phyloP scores from a whole-genome alignment of 2,329 filamentous ascomycete species.

The Verticillium nonalfalfae region DNA sequence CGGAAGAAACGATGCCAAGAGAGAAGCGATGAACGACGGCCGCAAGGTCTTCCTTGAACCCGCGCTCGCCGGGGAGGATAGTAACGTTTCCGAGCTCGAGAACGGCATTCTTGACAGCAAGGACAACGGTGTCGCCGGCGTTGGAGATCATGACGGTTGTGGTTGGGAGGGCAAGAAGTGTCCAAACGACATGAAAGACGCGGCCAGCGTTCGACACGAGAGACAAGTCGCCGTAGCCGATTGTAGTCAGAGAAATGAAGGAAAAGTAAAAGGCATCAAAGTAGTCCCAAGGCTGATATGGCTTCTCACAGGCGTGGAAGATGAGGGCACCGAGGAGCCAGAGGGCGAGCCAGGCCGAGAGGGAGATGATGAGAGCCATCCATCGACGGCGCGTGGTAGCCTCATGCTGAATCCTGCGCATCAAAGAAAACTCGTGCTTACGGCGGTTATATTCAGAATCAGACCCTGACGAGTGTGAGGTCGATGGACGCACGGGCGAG shows the following conservation, averaged over 20 bases:
- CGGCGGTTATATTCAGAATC: constrained; percentile 50
- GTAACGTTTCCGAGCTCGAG: constrained; percentile 52
- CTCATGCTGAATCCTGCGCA: constrained; percentile 70
- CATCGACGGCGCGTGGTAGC: constrained; percentile 64
- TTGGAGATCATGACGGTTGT: constrained; percentile 84
- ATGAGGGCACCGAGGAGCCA: constrained; percentile 78
- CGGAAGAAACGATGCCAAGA: constrained; percentile 5
- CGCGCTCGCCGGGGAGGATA: constrained; percentile 51
- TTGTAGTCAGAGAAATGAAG: constrained; percentile 71
- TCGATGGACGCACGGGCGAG: constrained; percentile 1
- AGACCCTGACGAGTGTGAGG: background rate
- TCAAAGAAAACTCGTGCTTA: constrained; percentile 67
- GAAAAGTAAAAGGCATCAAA: constrained; percentile 81
- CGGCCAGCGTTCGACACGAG: constrained; percentile 73
- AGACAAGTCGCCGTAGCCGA: constrained; percentile 78
- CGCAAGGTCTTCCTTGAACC: constrained; percentile 38
- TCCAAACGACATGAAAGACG: constrained; percentile 93
- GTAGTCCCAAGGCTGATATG: constrained; percentile 61
- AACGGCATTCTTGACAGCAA: constrained; percentile 47
- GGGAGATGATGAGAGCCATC: constrained; percentile 64
- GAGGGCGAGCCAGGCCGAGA: constrained; percentile 61
- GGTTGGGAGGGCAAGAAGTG: constrained; percentile 74
- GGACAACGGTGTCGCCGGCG: constrained; percentile 78
- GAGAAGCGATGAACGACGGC: constrained; percentile 19
- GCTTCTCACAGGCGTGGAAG: constrained; percentile 51